Base-by-base conservation (phyloP, 805 yeast genomes). In the Candida dajiaensis region DNA sequence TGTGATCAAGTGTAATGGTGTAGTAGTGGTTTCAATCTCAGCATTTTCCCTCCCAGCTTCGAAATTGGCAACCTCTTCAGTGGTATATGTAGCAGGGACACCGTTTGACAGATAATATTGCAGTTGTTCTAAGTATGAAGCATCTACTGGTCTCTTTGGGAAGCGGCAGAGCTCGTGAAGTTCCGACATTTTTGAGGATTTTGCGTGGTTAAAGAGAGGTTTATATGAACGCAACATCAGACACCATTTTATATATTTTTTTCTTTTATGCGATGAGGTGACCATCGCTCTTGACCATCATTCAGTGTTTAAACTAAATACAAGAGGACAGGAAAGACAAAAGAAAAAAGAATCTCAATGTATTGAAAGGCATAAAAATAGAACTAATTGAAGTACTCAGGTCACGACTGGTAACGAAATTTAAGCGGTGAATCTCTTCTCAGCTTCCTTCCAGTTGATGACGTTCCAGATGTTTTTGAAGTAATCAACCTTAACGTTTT, bases 381-480 rank as follows among this genome's bases (percentile, higher is more conserved):
- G 36, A 16, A 18, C 36, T 33, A 33, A 16, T 33, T 7, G 31
- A 28, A 28, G 31, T 13, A 3, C 20, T 20, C 13, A 33, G 36
- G 5, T 33, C 36, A 19, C 22, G 11, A 33, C 13, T 43, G 3
- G 11, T 20, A 11, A 28, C 9, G 16, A 13, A 19, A 41, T 39
- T 50, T 49, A 72, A 33, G 72, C 76, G 59, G 55, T 39, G 47
- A 67, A 85, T 69, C 96, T 81, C 69, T 71, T 74, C 59, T 81
- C 88, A 46, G 95, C 97, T 69, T 83, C 95, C 67, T 82, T 75
- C 97, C 97, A 89, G 80, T 89, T 88, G 69, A 89, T 78, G 39
- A 89, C 96, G 61, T 85, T 84, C 97, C 97, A 89, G 69, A 89
- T 85, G 52, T 95, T 92, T 70, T 85, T 82, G 80, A 89, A 89